Conservation (phyloP, 306 rosid species). For the Cyamopsis tetragonoloba region DNA sequence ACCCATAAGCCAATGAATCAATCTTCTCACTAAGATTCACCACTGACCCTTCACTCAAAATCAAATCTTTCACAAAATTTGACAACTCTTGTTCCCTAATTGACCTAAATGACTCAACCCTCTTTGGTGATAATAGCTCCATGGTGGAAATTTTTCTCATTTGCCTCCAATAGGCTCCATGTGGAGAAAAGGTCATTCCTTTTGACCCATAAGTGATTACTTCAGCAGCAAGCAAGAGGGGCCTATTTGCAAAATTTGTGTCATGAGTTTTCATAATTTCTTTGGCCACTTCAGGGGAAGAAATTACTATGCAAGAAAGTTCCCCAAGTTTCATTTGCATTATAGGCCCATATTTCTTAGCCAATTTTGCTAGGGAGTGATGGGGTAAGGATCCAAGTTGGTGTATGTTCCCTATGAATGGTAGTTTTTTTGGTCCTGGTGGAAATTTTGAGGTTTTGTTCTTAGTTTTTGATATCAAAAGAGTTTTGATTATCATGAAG, state of each 20-base stretch:
- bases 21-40: conserved; percentile 2
- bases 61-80: neutral
- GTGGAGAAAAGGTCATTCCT: neutral
- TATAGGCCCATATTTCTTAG: conserved; percentile 25
- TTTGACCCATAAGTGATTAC: neutral
- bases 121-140: neutral
- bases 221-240: neutral
- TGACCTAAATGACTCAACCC: neutral
- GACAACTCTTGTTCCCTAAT: conserved; percentile 19
- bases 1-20: neutral
- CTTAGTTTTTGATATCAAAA: neutral
- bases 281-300: conserved; percentile 30
- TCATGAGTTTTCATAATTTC: conserved; percentile 34
- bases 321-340: conserved; percentile 31
- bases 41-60: neutral
- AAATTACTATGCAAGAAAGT: neutral
- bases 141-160: neutral
- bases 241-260: conserved; percentile 17
- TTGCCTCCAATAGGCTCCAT: conserved; percentile 9
- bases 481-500: too few relatives aligned
- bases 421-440: conserved; percentile 29
- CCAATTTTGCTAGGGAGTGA: conserved; percentile 5
- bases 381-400: conserved; percentile 12
- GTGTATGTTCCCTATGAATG: conserved; percentile 32
- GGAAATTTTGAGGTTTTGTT: conserved; percentile 12